phyloP scores from a whole-genome alignment of 495 filamentous ascomycete genomes.

The Penicillium antarcticum region DNA sequence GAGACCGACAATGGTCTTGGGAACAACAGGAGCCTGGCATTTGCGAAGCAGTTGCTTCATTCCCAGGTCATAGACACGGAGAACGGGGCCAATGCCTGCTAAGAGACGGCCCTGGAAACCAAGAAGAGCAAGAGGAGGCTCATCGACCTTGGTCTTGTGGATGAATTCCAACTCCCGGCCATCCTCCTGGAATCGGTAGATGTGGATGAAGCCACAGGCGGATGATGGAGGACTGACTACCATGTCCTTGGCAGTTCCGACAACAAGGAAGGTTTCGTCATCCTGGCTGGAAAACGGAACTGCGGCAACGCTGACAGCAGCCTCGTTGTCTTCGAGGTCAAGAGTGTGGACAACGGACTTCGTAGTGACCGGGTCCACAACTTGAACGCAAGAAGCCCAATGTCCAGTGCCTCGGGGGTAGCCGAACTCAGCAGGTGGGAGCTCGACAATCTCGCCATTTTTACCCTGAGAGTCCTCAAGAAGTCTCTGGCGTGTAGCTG shows the following conservation, averaged over 20 bases:
- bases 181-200: conserved; percentile 86
- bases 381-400: conserved; percentile 92
- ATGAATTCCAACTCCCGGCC: conserved; percentile 88
- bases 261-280: conserved; percentile 83
- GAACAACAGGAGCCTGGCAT: conserved; percentile 73
- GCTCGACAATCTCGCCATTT: conserved; percentile 64
- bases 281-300: conserved; percentile 85
- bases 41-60: conserved; percentile 89
- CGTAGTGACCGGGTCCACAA: conserved; percentile 77
- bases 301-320: conserved; percentile 78
- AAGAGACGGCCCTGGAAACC: conserved; percentile 89
- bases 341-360: conserved; percentile 71
- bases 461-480: conserved; percentile 60
- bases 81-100: conserved; percentile 75
- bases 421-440: conserved; percentile 84
- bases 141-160: conserved; percentile 89
- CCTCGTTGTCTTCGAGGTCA: conserved; percentile 86
- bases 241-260: conserved; percentile 92
- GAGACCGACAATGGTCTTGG: conserved; percentile 79
- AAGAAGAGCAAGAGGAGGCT: conserved; percentile 83
- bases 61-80: conserved; percentile 88
- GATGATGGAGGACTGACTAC: conserved; percentile 69
- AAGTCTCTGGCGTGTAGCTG: conserved; percentile 65
- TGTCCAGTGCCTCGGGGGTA: conserved; percentile 77
- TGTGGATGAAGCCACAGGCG: conserved; percentile 79